Conservation (phyloP, 768 basidiomycete species). For the Xerocomus spinulosus region DNA sequence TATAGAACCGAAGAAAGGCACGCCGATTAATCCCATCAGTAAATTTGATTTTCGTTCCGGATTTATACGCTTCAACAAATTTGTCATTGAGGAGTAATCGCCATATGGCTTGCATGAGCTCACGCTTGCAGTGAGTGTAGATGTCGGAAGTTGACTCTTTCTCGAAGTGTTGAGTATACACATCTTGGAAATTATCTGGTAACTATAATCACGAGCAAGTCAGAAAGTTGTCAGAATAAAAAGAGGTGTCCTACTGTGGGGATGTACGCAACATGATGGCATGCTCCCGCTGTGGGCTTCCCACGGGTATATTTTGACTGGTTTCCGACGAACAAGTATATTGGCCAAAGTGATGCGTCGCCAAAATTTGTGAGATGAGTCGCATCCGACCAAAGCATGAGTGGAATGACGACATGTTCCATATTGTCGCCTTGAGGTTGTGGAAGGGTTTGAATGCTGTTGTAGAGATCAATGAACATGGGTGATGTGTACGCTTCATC, state of each 20-base stretch:
- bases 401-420: constrained; percentile 11
- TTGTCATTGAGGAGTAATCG: background rate
- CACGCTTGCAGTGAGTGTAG: constrained; percentile 16
- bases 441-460: constrained; percentile 4
- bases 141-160: background rate
- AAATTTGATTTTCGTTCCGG: too few relatives aligned
- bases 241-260: too few relatives aligned
- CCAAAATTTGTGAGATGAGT: constrained; percentile 1
- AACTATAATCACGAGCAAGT: background rate
- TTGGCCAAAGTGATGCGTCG: constrained; percentile 11
- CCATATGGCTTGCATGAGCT: constrained; percentile 14
- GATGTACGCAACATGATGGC: background rate
- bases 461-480: background rate
- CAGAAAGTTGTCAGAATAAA: too few relatives aligned
- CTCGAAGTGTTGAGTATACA: background rate
- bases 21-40: background rate
- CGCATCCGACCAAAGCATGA: background rate
- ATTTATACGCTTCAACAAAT: background rate
- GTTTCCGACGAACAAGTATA: constrained; percentile 15
- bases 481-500: constrained; percentile 1
- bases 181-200: background rate
- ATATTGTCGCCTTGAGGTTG: constrained; percentile 5
- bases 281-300: background rate
- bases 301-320: constrained; percentile 3
- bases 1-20: background rate